Conservation (phyloP, 345 rosid genomes). For the Noccaea bulbosa region DNA sequence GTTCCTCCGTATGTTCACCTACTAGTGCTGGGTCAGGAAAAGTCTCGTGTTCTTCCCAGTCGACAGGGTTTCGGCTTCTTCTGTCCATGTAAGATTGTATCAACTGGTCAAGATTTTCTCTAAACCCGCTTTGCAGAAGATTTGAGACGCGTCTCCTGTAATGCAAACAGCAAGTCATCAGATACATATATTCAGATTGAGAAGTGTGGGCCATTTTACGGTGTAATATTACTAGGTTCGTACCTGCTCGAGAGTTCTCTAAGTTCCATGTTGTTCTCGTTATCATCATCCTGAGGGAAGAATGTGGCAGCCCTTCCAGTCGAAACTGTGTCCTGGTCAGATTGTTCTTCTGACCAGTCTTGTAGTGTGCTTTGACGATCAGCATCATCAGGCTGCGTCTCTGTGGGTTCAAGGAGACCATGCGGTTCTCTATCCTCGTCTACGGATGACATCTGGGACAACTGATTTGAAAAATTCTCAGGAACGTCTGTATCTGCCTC, state of each 20-base stretch:
- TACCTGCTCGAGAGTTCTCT: conserved; percentile 89
- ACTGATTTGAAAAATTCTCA: conserved; percentile 50
- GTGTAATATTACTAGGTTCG: neutral
- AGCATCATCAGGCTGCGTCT: conserved; percentile 46
- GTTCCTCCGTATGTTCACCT: conserved; percentile 57
- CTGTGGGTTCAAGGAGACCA: conserved; percentile 48
- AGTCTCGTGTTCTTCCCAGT: conserved; percentile 72
- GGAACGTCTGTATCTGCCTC: conserved; percentile 43
- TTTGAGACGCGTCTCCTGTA: conserved; percentile 93
- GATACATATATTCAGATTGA: conserved; percentile 17
- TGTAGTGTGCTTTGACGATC: conserved; percentile 59
- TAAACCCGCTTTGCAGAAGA: conserved; percentile 88
- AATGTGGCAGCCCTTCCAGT: conserved; percentile 55
- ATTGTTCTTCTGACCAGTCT: conserved; percentile 63
- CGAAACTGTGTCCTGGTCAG: conserved; percentile 51
- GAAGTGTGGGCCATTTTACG: conserved; percentile 19
- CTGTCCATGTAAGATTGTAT: conserved; percentile 86
- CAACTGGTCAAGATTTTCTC: conserved; percentile 85
- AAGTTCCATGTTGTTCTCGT: conserved; percentile 64
- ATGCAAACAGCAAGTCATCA: conserved; percentile 34
- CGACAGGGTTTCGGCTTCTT: conserved; percentile 65
- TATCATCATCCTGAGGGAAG: conserved; percentile 67
- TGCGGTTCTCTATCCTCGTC: conserved; percentile 52
- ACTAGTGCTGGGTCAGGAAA: conserved; percentile 51
- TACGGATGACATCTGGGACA: conserved; percentile 44